Base-by-base conservation (phyloP, 768 basidiomycete species). In the Ephemerocybe angulata region DNA sequence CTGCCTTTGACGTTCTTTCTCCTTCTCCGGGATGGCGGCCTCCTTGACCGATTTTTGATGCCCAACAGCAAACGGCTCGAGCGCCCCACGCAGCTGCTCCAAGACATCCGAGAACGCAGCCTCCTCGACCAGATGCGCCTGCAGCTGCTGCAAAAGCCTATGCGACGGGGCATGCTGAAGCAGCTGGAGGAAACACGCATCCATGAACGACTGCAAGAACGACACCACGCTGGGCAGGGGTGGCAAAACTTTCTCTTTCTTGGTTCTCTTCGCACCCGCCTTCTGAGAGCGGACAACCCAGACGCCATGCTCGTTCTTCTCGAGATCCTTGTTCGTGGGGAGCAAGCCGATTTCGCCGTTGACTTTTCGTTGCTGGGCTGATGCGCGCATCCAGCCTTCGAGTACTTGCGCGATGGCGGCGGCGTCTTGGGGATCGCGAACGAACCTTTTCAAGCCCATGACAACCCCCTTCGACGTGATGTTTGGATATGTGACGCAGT, bases 161-260 rank as follows among this genome's bases (percentile, higher is more conserved):
- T 88, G 82, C 4, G 86, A 76, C 0, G 84, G 83, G 13, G 77
- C 67, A 62, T 90, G 76, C 56, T 86, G 83, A 12, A 92, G 72
- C 21, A 93, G 74, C 1, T 76, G 69, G 43, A 91, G 74, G 65
- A 88, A 89, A 12, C 81, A 85, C 0, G 88, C 78, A 66, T 93
- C 90, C 25, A 93, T 74, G 52, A 90, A 65, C 4, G 75, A 72
- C 68, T 87, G 85, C 7, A 87, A 63, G 71, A 91, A 87, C 0
- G 66, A 58, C 22, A 86, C 66, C 50, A 84, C 70, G n/a, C 86
- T 89, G 63, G 17, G 41, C 53, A 82, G 57, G 1, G 74, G 67
- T 15, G 83, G 82, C 24, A 76, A 44, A 22, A 58, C 63, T 41
- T 63, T 64, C 48, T 68, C 61, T 7, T 19, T 42, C 24, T 40